phyloP scores from a whole-genome alignment of 805 yeast genomes.

The Yarrowia divulgata region DNA sequence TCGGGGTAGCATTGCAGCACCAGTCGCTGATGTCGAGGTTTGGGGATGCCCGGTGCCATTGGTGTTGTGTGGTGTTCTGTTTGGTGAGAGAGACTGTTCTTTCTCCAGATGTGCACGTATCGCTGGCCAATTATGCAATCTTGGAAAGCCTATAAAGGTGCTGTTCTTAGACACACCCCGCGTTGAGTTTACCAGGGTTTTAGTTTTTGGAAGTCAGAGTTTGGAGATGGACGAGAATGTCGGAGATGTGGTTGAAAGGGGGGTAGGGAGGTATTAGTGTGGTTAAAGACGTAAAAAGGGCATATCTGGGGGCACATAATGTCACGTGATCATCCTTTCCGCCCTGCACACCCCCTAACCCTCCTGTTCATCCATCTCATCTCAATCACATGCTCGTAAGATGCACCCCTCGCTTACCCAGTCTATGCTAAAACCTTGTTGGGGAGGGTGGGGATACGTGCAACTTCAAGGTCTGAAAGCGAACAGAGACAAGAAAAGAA shows the following conservation, averaged over 20 bases:
- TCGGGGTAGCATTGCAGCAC: slow-evolving; percentile 93
- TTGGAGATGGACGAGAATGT: background rate
- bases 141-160: slow-evolving; percentile 8
- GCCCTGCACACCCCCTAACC: background rate
- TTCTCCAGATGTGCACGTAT: no score
- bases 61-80: background rate
- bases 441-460: background rate
- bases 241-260: background rate
- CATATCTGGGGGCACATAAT: no score
- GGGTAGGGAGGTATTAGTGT: background rate
- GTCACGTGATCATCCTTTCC: no score
- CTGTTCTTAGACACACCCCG: slow-evolving; percentile 15
- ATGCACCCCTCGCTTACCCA: slow-evolving; percentile 30
- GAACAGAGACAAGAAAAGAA: background rate
- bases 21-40: slow-evolving; percentile 87
- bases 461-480: background rate
- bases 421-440: slow-evolving; percentile 23
- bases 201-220: background rate
- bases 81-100: no score
- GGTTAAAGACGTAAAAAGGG: no score
- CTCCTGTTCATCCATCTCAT: background rate
- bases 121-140: background rate
- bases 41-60: slow-evolving; percentile 49
- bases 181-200: slow-evolving; percentile 31
- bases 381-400: slow-evolving; percentile 26